Evolutionary conservation across 2,329 filamentous ascomycete species (phyloP), one percentile per base, ranked within the genome.

Genomic region (Conoideocrella luteorostrata): DNA sequence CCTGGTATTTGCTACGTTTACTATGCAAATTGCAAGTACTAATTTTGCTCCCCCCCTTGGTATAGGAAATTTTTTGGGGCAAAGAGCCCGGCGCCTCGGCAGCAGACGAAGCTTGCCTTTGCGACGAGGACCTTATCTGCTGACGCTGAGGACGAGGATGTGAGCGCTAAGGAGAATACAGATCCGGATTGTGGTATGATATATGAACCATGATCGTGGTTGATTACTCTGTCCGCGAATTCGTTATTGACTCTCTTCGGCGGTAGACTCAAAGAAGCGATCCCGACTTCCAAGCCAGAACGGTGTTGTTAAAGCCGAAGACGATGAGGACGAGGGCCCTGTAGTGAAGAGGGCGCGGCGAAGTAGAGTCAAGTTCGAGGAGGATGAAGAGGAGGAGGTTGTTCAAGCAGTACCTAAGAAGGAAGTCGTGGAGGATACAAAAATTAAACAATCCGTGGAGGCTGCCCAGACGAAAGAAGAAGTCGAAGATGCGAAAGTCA

Each of bases 1-100:
- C 15, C 12, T 37, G 15, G 2, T 20, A 17, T 18, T 11, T 15
- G 18, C 15, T 6, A 18, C 13, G 10, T 12, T 29, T 29, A 15
- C 23, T 20, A 36, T 17, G 29, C 28, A 28, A 3, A 38, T 40
- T 13, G 37, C 32, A 28, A 33, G 30, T 37, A 11, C 26, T 15
- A 9, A 43, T 44, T 39, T 47, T n/a, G n/a, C 45, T 42, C 15
- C 44, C 15, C 3, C 10, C 42, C 44, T 30, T 22, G 9, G 13
- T 48, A 13, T 41, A 97, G 91, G 49, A 93, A 91, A 62, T 96
- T 95, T 69, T 95, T 96, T 60, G 82, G 80, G 40, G 63, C 74
- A 5, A 77, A 75, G 52, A 64, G 75, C 0, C 69, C 52, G 5
- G 51, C 76, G 15, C 77, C 80, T 11, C 74, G 76, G 29, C 84